phyloP scores from a whole-genome alignment of 345 rosid species.

The Linum usitatissimum region DNA sequence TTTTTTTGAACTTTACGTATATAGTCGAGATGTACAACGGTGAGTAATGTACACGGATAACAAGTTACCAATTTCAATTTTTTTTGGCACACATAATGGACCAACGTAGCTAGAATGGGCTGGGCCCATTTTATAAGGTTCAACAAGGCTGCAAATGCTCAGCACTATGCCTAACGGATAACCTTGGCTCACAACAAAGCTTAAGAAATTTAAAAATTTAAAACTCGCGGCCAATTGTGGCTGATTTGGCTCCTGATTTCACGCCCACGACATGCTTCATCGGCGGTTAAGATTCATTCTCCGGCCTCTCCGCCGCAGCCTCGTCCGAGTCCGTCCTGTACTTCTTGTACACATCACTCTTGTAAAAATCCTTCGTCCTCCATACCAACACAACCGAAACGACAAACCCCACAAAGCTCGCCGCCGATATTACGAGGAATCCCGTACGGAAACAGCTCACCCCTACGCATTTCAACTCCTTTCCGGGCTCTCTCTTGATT shows the following conservation, averaged over 20 bases:
- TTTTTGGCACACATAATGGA: too few species aligned
- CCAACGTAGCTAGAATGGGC: too few species aligned
- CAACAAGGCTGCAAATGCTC: too few species aligned
- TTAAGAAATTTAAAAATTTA: background rate
- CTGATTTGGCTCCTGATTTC: background rate
- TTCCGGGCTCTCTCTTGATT: slow-evolving; percentile 5
- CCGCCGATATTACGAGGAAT: slow-evolving; percentile 8
- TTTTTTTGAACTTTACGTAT: too few species aligned
- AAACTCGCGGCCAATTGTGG: background rate
- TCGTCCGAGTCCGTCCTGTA: slow-evolving; percentile 9
- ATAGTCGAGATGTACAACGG: too few species aligned
- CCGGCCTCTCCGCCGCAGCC: background rate
- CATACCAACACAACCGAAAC: slow-evolving; percentile 11
- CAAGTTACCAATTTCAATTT: too few species aligned
- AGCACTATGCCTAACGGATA: too few species aligned
- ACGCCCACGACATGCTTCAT: slow-evolving; percentile 3
- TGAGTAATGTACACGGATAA: too few species aligned
- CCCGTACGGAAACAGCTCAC: slow-evolving; percentile 12
- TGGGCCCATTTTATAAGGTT: too few species aligned
- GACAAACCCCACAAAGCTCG: slow-evolving; percentile 10
- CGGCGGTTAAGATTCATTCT: background rate
- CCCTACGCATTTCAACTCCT: slow-evolving; percentile 21
- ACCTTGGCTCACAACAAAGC: too few species aligned
- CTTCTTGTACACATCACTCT: slow-evolving; percentile 19
- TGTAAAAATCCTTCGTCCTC: slow-evolving; percentile 18